phyloP scores from a whole-genome alignment of 2,329 filamentous ascomycete genomes.

The Pseudogymnoascus pannorum region DNA sequence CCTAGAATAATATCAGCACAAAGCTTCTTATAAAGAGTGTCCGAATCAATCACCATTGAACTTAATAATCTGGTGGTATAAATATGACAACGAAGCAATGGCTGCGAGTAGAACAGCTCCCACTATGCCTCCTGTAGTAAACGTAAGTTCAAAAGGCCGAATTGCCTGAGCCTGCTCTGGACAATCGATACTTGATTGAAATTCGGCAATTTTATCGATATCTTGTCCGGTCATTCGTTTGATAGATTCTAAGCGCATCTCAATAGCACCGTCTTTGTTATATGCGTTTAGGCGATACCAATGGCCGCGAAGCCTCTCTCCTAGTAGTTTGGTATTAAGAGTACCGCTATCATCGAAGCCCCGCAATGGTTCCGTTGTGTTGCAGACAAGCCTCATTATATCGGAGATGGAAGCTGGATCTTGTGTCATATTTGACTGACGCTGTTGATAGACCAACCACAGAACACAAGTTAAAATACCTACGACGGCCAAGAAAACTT shows the following conservation, averaged over 20 bases:
- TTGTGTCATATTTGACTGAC: constrained; percentile 17
- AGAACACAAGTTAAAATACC: constrained; percentile 15
- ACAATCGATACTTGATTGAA: neutral
- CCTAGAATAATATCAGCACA: constrained; percentile 11
- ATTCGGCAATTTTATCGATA: neutral
- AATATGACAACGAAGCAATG: constrained; percentile 11
- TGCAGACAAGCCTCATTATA: constrained; percentile 20
- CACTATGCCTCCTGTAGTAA: constrained; percentile 11
- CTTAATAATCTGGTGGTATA: constrained; percentile 13
- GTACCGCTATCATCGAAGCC: constrained; percentile 9
- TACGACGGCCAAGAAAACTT: constrained; percentile 21
- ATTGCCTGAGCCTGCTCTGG: constrained; percentile 5
- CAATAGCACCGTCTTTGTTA: neutral
- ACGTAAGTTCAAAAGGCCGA: constrained; percentile 17
- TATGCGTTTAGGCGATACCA: neutral
- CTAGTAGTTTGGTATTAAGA: neutral
- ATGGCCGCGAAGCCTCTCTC: neutral
- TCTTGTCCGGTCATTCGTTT: neutral
- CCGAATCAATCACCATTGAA: constrained; percentile 15
- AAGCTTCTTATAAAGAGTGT: neutral
- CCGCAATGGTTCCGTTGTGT: constrained; percentile 1
- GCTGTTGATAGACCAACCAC: constrained; percentile 16
- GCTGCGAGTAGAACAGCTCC: neutral
- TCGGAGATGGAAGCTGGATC: constrained; percentile 27
- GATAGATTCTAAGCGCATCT: neutral